Evolutionary conservation across 192 early-diverging fungal species (phyloP).

Genomic region (Coemansia sp.): DNA sequence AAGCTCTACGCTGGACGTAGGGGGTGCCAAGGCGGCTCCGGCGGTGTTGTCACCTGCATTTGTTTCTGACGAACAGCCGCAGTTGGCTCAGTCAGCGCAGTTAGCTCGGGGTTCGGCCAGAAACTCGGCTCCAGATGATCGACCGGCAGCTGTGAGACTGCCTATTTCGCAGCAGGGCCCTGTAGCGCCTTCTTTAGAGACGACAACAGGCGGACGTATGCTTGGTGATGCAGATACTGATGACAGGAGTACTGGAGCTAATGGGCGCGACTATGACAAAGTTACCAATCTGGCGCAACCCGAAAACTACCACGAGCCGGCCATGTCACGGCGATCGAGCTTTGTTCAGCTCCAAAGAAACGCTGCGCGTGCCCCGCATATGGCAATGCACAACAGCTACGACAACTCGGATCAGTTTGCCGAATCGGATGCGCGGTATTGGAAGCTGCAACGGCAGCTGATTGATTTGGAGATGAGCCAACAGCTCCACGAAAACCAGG

Average conservation of each 20-base stretch:
- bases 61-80: neutral
- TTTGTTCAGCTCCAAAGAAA: conserved; percentile 42
- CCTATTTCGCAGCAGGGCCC: neutral
- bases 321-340: conserved; percentile 44
- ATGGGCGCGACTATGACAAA: neutral
- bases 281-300: conserved; percentile 33
- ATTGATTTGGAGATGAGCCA: conserved; percentile 52
- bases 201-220: neutral
- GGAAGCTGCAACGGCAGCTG: conserved; percentile 52
- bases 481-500: conserved; percentile 5
- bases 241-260: neutral
- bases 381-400: conserved; percentile 5
- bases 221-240: neutral
- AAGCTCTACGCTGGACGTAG: conserved; percentile 49
- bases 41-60: conserved; percentile 4
- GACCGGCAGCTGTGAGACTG: neutral
- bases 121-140: neutral
- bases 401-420: conserved; percentile 43
- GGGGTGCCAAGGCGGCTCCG: conserved; percentile 16
- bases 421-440: conserved; percentile 48
- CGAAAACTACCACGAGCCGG: conserved; percentile 45
- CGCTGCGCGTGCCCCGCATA: conserved; percentile 13
- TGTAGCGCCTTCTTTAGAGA: neutral
- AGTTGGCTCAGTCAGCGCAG: neutral
- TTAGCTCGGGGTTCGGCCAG: neutral